Evolutionary conservation across 345 rosid species (phyloP), one percentile per base, ranked within the genome.

Genomic region (Ricinus communis): DNA sequence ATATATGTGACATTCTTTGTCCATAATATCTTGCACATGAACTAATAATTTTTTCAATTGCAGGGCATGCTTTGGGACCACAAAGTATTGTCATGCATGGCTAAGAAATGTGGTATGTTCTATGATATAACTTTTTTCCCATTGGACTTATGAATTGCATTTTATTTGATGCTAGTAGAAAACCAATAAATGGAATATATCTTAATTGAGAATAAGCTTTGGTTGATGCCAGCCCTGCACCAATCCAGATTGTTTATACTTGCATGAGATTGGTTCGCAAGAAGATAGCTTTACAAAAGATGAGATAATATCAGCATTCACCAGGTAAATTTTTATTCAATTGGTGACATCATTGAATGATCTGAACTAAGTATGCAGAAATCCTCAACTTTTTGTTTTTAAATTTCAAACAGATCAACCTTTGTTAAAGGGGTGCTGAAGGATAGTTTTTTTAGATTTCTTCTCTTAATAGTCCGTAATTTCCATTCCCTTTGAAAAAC

Each of bases 81-180:
- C 95, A 54, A 91, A 94, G 71, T 94, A 93, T 76, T 94, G 98
- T 74, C 98, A 91, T 83, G 97, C 98, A 62, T 94, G 98, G 98
- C 77, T 94, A 69, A 85, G 97, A 83, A 94, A 88, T 75, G 88
- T 77, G 93, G 98, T 93, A 83, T 69, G 85, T 15, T 41, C 14
- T 40, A 22, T 22, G 18, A 36, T 38, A 41, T 1, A 8, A 49
- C 16, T 15, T 54, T 16, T 24, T 27, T 15, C 27, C 2, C 15
- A 41, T 41, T 66, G 54, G 28, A 62, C 49, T 40, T 41, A 2
- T 50, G 8, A 2, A 27, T 55, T 62, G 18, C 16, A 60, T 31
- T 22, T 25, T 38, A 19, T 12, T 46, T 19, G 27, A 18, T 45
- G 5, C 68, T 5, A 58, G 16, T 8, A 43, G 40, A 59, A 46